Evolutionary conservation across 2,329 filamentous ascomycete genomes (phyloP), one percentile per base, ranked within the genome.

Genomic region (Cladophialophora immunda): DNA sequence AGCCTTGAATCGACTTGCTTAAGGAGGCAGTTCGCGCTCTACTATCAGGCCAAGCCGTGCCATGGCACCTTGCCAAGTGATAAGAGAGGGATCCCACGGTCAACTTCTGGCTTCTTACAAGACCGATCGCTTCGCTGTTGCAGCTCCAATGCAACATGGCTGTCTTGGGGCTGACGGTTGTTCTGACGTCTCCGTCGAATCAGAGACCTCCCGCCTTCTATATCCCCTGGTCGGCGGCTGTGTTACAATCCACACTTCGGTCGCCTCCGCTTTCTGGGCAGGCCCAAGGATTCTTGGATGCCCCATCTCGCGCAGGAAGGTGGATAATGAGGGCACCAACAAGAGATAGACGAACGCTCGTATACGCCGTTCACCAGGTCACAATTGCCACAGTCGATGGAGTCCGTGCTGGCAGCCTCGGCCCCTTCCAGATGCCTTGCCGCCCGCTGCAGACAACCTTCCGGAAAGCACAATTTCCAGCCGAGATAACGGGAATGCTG

Each of bases 241-340:
- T 55, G 36, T 58, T 32, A 55, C 55, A 55, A 38, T 45, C 57
- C 56, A 63, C 65, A 55, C 68, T 59, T 70, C 68, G 68, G 68
- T 66, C 65, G 55, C 65, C 68, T 70, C 68, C 68, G 68, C 56
- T 25, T 58, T 52, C 54, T 57, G 55, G 58, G 54, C 55, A 27
- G 29, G 17, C 54, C 36, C 55, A 66, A 61, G 57, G 50, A 57
- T 56, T 41, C 36, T 50, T 47, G 60, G 38, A 22, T 15, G 30
- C 52, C 29, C 47, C 17, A 62, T 55, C n/a, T 55, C 22, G 32
- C 30, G 45, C 19, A n/a, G 27, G 11, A n/a, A 9, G 25, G 57
- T 34, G 50, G 57, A 13, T n/a, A 65, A 47, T 57, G 57, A 60
- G 63, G 63, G 57, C 63, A 65, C 57, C 63, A 61, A 65, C 57